Evolutionary conservation across 768 basidiomycete species (phyloP), one percentile per base, ranked within the genome.

Genomic region (Pisolithus orientalis): DNA sequence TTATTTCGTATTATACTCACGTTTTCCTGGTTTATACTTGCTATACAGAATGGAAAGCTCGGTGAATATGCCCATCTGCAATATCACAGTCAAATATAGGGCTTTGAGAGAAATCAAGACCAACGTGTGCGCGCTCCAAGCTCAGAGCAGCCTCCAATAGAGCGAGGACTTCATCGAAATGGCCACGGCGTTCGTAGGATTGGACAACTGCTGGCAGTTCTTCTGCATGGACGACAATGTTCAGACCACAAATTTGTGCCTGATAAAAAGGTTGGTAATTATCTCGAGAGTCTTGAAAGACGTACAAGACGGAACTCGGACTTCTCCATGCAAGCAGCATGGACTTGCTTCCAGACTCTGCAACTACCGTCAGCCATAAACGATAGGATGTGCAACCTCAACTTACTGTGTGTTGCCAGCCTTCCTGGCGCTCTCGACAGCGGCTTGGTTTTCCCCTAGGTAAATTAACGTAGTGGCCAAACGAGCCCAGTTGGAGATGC

Each of bases 271-370:
- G 31, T 57, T 46, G 58, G 45, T 49, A 53, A 34, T 55, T 39
- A 34, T 21, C 34, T 28, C 13, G 21, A 32, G 21, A 16, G 39
- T 7, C n/a, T n/a, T 43, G 54, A 25, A 29, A 39, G 9, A 70
- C 77, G 25, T 49, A 84, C 85, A 69, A 98, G 69, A 54, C 94
- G 87, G 83, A 98, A 98, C 67, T 99, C 96, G 50, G 80, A 74
- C 76, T 98, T 98, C 75, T 96, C 95, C 52, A 99, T 86, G 72
- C 96, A 99, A 39, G 96, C 96, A 24, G 93, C 89, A 59, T 98
- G 95, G 47, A 99, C 96, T 68, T 98, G 96, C 71, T 97, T 98
- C 96, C 96, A 99, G n/a, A 98, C 96, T 72, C 90, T 92, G 50
- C 27, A 27, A 17, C 25, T 14, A 43, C 25, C 40, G 55, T 62